Conservation (phyloP, 73 alveolate genomes). For the Paramecium sonneborni region DNA sequence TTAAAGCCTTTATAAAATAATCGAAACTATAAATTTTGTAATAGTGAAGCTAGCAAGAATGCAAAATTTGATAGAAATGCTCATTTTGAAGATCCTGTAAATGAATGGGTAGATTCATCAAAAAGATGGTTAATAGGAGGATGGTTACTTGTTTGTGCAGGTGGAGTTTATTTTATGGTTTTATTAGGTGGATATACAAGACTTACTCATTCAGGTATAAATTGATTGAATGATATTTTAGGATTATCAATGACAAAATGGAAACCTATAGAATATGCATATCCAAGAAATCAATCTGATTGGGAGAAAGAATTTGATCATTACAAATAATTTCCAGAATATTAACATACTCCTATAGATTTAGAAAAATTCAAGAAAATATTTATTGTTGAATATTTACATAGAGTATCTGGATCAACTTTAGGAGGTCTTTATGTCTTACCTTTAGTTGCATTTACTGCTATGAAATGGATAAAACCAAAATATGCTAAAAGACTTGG, state of each 20-base stretch:
- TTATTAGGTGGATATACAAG: slow-evolving; percentile 94
- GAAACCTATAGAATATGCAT: slow-evolving; percentile 77
- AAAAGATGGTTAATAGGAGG: slow-evolving; percentile 74
- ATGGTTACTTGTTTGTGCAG: slow-evolving; percentile 86
- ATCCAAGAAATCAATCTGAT: slow-evolving; percentile 79
- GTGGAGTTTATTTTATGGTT: slow-evolving; percentile 80
- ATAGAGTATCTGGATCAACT: slow-evolving; percentile 83
- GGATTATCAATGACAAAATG: slow-evolving; percentile 93
- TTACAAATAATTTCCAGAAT: slow-evolving; percentile 87
- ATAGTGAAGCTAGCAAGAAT: not conserved
- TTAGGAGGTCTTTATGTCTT: slow-evolving; percentile 71
- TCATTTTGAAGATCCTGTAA: slow-evolving; percentile 44
- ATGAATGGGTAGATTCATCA: slow-evolving; percentile 53
- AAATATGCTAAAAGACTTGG: slow-evolving; percentile 67
- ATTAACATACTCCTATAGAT: slow-evolving; percentile 74
- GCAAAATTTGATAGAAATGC: slow-evolving; percentile 19
- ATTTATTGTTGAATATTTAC: slow-evolving; percentile 85
- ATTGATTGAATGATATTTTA: not conserved
- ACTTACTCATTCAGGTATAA: slow-evolving; percentile 73
- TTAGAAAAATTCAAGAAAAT: slow-evolving; percentile 83
- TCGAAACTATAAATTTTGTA: not conserved
- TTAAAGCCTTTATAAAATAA: not conserved
- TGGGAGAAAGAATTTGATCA: slow-evolving; percentile 90
- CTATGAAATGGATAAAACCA: slow-evolving; percentile 70
- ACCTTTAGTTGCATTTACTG: slow-evolving; percentile 72